Evolutionary conservation across 345 rosid species (phyloP), one percentile per base, ranked within the genome.

Genomic region (Aurinia saxatilis): DNA sequence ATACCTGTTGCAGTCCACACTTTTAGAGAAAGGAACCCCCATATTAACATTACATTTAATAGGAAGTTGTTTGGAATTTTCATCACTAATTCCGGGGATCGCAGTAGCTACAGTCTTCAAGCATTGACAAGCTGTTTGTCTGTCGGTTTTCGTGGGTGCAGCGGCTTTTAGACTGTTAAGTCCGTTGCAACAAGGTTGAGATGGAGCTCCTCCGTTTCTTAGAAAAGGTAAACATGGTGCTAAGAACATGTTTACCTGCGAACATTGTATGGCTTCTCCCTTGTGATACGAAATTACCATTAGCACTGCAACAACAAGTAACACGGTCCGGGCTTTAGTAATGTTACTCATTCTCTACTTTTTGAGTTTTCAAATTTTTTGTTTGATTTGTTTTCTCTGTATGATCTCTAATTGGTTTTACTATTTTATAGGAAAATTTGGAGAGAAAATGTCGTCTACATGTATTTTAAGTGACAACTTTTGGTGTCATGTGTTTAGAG

Each of bases 11-110:
- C 70, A 71, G 56, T 71, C 68, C 3, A 57, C 70, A 7, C 12
- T 57, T 45, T 49, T 71, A 40, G 75, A 33, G 70, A 71, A 71
- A 63, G 65, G 75, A 18, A 64, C 75, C 0, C 75, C 75, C 39
- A 71, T 10, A 71, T 65, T 12, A 63, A 71, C 75, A n/a, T 54
- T 54, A 57, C 75, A 71, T 57, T 56, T 63, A 8, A 8, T 10
- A 50, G 75, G 75, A 12, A 71, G 70, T 57, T 71, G 75, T 25
- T 57, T 63, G 30, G 75, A 60, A 57, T 25, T 16, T 1, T 57
- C 60, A 50, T 71, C 75, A 27, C 42, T 50, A 48, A 71, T 48
- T 5, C 60, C 63, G 1, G 75, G 65, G 34, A 63, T 63, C 7
- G 52, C 25, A 35, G 3, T 63, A 33, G 75, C 75, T 25, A 40